Base-by-base conservation (phyloP, 306 rosid species). In the Boehmeria nivea region DNA sequence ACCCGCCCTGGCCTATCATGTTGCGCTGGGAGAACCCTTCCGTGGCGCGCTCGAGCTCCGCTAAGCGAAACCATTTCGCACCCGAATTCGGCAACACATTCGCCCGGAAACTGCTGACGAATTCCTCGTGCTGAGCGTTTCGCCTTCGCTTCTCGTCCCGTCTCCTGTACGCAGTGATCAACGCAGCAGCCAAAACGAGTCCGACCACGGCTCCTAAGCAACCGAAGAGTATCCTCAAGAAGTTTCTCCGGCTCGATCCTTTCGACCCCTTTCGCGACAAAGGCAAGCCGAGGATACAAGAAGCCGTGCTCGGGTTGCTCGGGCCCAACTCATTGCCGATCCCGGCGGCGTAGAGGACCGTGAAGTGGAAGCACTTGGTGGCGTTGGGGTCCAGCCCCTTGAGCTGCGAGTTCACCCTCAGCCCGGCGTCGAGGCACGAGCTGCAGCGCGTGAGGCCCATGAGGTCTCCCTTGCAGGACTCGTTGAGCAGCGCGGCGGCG, bases 41-140 rank as follows among this genome's bases (percentile, higher is more conserved):
- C 0, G 97, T 85, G 21, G 95, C 97, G 3, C 40, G 60, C 39
- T 83, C 95, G 6, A 89, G 87, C 63, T 85, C 97, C 0, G 83
- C 56, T 25, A 81, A 18, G 2, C 63, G 75, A 56, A 85, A 85
- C 97, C 91, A 85, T 53, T 77, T 85, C 0, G 84, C 81, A 7
- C 93, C 93, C 0, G 91, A 54, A 37, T 72, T 68, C 36, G 85
- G 88, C 56, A 78, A 63, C 59, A 76, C 80, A 27, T 75, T 63
- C 2, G 70, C 56, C 65, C 73, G 75, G n/a, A 79, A 76, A 59
- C 78, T 62, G 40, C 70, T 75, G 21, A 76, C 87, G 46, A 70
- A 44, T 27, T 65, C 61, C 45, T 72, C 79, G 21, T 84, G 85
- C 46, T 22, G 22, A 63, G 60, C 58, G 17, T 59, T 48, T 3